Evolutionary conservation across 305 asterid species (phyloP).

Genomic region (Withania somnifera): DNA sequence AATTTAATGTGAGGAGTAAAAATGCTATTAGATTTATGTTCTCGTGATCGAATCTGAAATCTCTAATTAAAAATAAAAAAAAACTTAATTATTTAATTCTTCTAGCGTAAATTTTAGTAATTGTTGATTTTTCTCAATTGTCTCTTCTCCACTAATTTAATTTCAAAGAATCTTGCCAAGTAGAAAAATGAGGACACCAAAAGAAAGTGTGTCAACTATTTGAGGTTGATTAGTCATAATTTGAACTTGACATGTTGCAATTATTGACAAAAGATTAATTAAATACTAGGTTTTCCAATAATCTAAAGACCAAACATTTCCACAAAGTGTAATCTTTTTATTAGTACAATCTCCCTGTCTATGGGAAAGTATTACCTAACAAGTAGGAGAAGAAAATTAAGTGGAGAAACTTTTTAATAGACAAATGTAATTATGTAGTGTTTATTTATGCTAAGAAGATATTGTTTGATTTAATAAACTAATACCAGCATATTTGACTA

Average conservation of each 20-base stretch:
- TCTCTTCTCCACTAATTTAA: background rate
- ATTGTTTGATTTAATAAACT: background rate
- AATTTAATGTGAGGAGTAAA: no score
- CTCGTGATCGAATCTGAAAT: rapidly evolving
- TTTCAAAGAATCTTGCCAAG: background rate
- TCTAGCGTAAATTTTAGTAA: background rate
- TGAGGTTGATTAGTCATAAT: background rate
- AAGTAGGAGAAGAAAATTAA: background rate
- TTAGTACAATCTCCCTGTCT: background rate
- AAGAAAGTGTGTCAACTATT: background rate
- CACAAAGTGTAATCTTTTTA: background rate
- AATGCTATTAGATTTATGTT: no score
- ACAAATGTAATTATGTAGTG: background rate
- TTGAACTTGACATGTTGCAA: background rate
- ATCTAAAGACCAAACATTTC: background rate
- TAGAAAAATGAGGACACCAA: background rate
- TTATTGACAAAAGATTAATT: background rate
- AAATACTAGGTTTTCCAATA: background rate
- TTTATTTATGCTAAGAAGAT: background rate
- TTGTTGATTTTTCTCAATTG: background rate
- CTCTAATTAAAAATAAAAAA: rapidly evolving
- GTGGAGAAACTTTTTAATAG: background rate
- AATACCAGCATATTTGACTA: background rate
- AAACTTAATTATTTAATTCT: background rate
- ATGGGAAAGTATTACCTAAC: background rate